A percentile compares a stretch with the other conserved stretches of the same genome.
These are phyloP conservation scores for Geum urbanum DNA, from an alignment of 306 rosid species.

Conservation along the genomic window DNA sequence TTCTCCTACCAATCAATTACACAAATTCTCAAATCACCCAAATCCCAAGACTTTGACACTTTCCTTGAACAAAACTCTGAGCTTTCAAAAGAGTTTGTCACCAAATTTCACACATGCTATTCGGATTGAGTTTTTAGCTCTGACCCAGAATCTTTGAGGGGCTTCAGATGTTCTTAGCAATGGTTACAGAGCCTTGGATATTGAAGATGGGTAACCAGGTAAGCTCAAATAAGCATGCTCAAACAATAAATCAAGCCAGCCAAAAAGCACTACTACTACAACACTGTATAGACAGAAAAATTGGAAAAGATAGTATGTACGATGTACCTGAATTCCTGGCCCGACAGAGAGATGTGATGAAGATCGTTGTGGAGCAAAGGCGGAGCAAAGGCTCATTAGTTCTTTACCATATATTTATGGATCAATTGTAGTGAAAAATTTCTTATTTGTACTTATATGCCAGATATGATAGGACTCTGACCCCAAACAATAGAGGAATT, in stretches of 20 bases:
- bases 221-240: slow-evolving; percentile 76
- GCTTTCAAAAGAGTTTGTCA: background rate
- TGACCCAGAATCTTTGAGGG: background rate
- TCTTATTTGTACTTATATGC: no score
- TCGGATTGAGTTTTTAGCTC: background rate
- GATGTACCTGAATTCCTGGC: no score
- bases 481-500: background rate
- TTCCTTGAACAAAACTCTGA: slow-evolving; percentile 7
- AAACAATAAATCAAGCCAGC: slow-evolving; percentile 43
- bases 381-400: no score
- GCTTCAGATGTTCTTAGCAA: slow-evolving; percentile 34
- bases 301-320: no score
- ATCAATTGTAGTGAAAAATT: no score
- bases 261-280: slow-evolving; percentile 16
- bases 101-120: background rate
- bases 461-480: background rate
- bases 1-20: slow-evolving; percentile 20
- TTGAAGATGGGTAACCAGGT: slow-evolving; percentile 93
- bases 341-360: no score
- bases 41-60: background rate
- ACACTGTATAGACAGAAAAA: no score
- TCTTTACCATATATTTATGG: no score
- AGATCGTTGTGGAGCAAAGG: no score
- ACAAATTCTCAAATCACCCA: slow-evolving; percentile 1
- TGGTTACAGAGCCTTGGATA: slow-evolving; percentile 96